Conservation (phyloP, 208 protist species). For the Tritrichomonas musculus region DNA sequence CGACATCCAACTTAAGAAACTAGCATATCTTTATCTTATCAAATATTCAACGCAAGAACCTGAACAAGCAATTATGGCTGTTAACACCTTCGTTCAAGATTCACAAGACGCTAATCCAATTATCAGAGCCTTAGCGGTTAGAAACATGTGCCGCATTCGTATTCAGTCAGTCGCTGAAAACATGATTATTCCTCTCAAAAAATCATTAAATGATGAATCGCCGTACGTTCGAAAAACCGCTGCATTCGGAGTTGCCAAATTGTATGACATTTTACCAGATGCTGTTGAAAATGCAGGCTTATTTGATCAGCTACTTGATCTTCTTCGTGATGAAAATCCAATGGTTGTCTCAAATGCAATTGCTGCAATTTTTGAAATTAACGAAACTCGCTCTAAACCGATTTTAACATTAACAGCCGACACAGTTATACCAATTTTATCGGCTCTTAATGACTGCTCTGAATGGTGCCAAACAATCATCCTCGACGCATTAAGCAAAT, state of each 20-base stretch:
- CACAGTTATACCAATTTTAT: slow-evolving; percentile 78
- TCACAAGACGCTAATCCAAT: neutral
- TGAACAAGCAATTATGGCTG: neutral
- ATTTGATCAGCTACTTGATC: slow-evolving; percentile 57
- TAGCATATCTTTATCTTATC: neutral
- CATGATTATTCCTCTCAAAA: neutral
- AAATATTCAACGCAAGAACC: neutral
- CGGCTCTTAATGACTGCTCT: slow-evolving; percentile 83
- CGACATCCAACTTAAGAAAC: neutral
- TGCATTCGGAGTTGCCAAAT: slow-evolving; percentile 85
- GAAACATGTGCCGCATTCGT: neutral
- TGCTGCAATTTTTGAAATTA: slow-evolving; percentile 81
- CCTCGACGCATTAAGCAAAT: slow-evolving; percentile 79
- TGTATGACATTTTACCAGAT: slow-evolving; percentile 80
- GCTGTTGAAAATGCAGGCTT: slow-evolving; percentile 71
- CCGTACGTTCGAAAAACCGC: slow-evolving; percentile 81
- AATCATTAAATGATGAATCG: neutral
- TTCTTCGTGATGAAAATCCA: slow-evolving; percentile 89
- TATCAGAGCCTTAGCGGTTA: neutral
- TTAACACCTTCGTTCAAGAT: neutral
- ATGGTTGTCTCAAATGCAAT: slow-evolving; percentile 85
- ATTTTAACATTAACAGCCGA: slow-evolving; percentile 62
- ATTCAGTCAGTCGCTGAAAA: neutral
- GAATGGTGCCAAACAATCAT: slow-evolving; percentile 97
- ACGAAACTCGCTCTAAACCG: slow-evolving; percentile 47